Conservation (phyloP, 305 asterid genomes). For the Coffea humblotiana region DNA sequence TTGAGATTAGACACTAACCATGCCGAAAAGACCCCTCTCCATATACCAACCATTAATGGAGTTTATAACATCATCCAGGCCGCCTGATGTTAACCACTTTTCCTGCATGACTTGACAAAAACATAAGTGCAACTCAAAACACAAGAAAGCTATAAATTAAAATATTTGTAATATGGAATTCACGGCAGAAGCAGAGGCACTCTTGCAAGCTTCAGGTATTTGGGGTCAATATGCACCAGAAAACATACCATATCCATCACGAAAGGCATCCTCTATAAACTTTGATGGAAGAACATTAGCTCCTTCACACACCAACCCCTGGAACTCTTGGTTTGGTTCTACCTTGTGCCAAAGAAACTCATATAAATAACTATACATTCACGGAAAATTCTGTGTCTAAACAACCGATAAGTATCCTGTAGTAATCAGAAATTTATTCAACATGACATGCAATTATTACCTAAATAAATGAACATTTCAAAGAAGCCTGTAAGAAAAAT, state of each 20-base stretch:
- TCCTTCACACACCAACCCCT: slow-evolving; percentile 96
- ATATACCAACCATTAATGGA: slow-evolving; percentile 95
- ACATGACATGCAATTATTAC: not conserved
- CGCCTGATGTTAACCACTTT: slow-evolving; percentile 86
- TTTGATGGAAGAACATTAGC: slow-evolving; percentile 90
- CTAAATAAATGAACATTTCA: not conserved
- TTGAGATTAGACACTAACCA: slow-evolving; percentile 52
- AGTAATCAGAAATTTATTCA: not conserved
- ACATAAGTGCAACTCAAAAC: slow-evolving; percentile 26
- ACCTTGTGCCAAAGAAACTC: slow-evolving; percentile 65
- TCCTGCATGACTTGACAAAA: slow-evolving; percentile 76
- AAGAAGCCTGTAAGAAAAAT: not conserved
- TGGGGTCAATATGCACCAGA: slow-evolving; percentile 15
- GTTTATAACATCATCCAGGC: slow-evolving; percentile 77
- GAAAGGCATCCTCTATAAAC: slow-evolving; percentile 89
- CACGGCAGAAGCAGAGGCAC: slow-evolving; percentile 7
- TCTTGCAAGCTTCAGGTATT: slow-evolving; percentile 1
- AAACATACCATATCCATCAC: slow-evolving; percentile 81
- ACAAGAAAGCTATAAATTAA: not conserved
- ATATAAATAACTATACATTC: slow-evolving; percentile 22
- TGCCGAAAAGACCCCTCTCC: slow-evolving; percentile 96
- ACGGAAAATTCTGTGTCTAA: not conserved
- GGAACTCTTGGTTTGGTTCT: slow-evolving; percentile 98
- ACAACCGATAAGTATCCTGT: not conserved
- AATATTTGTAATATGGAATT: not conserved